Evolutionary conservation across 352 stramenopile species (phyloP).

Genomic region (Lagenidium giganteum): DNA sequence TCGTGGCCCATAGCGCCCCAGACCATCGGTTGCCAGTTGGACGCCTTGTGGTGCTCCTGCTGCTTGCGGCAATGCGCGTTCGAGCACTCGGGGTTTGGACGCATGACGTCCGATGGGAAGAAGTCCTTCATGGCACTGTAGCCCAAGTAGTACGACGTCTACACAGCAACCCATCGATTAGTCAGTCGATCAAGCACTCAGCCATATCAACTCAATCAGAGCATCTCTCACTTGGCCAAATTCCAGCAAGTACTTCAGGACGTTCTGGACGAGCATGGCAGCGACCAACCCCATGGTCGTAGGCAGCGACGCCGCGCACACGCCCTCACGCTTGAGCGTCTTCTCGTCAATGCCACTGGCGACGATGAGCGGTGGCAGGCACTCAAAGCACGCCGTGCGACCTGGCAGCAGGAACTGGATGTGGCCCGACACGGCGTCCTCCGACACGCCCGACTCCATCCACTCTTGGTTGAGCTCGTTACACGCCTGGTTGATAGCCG

Average conservation of each 20-base stretch:
- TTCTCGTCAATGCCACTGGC: conserved; percentile 83
- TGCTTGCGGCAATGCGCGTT: conserved; percentile 73
- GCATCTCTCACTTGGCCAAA: conserved; percentile 59
- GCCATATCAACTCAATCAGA: background rate
- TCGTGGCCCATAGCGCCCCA: conserved; percentile 60
- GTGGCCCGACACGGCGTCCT: conserved; percentile 86
- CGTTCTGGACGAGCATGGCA: conserved; percentile 84
- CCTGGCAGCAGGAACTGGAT: conserved; percentile 86
- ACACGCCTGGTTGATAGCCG: conserved; percentile 84
- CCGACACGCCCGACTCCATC: conserved; percentile 90
- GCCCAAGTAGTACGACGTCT: conserved; percentile 80
- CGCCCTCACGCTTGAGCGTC: conserved; percentile 84
- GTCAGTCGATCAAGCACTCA: no score
- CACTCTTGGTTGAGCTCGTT: conserved; percentile 83
- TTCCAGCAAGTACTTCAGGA: conserved; percentile 79
- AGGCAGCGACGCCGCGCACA: conserved; percentile 84
- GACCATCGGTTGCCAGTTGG: conserved; percentile 64
- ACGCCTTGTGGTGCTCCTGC: conserved; percentile 39
- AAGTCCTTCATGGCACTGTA: conserved; percentile 88
- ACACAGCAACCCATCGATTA: background rate
- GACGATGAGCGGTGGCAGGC: conserved; percentile 81
- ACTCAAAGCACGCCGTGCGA: conserved; percentile 87
- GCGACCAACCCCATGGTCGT: conserved; percentile 89
- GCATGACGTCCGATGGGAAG: conserved; percentile 78
- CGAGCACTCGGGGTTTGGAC: conserved; percentile 79